Evolutionary conservation across 2,329 filamentous ascomycete species (phyloP).

Genomic region (Aspergillus sp.): DNA sequence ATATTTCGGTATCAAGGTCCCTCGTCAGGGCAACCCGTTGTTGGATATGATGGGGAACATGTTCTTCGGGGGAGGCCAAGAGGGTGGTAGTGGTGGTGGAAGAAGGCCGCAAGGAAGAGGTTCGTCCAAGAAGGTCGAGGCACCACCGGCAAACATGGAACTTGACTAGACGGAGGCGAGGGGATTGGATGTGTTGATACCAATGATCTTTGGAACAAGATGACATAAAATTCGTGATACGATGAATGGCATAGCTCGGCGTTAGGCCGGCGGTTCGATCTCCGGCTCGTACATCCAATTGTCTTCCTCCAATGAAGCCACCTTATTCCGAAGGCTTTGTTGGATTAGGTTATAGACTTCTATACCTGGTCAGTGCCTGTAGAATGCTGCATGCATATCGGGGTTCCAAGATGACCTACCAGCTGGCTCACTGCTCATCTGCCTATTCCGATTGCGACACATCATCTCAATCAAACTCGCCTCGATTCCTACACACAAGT

Average conservation of each 20-base stretch:
- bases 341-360: constrained; percentile 64
- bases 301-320: constrained; percentile 67
- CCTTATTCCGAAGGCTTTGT: constrained; percentile 63
- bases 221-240: constrained; percentile 5
- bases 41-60: constrained; percentile 98
- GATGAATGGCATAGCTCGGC: neutral
- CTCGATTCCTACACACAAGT: constrained; percentile 34
- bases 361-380: constrained; percentile 16
- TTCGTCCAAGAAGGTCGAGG: constrained; percentile 41
- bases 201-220: constrained; percentile 6
- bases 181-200: constrained; percentile 1
- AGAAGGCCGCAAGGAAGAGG: constrained; percentile 24
- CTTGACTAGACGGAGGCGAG: constrained; percentile 30
- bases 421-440: constrained; percentile 56
- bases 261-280: constrained; percentile 35
- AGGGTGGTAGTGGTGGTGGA: constrained; percentile 27
- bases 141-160: constrained; percentile 35
- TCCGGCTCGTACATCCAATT: constrained; percentile 86
- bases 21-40: constrained; percentile 81
- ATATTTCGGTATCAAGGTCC: constrained; percentile 89
- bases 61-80: constrained; percentile 66
- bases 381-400: neutral
- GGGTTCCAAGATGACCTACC: constrained; percentile 39
- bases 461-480: constrained; percentile 39
- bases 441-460: constrained; percentile 34